phyloP scores from a whole-genome alignment of 2,329 filamentous ascomycete species.

The Cladosporium sp. region DNA sequence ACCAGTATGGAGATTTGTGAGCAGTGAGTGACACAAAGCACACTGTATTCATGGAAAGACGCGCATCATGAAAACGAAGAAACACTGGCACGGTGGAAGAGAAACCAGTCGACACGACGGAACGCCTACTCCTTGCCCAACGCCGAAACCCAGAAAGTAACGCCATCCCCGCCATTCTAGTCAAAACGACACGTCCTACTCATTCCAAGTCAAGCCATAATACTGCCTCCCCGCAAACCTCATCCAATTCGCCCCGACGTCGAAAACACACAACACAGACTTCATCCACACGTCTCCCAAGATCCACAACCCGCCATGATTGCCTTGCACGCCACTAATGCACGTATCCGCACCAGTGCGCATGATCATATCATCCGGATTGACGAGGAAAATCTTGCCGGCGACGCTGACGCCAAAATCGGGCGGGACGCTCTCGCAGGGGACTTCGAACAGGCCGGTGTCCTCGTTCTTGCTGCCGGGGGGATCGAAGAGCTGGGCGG shows the following conservation, averaged over 20 bases:
- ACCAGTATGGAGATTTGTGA: too few relatives aligned
- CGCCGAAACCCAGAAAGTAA: too few relatives aligned
- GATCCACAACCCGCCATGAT: slow-evolving; percentile 33
- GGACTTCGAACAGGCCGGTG: slow-evolving; percentile 25
- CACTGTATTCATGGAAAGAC: too few relatives aligned
- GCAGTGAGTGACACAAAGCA: too few relatives aligned
- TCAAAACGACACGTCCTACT: background rate
- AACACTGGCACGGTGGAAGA: too few relatives aligned
- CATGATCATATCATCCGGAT: slow-evolving; percentile 29
- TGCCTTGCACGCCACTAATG: slow-evolving; percentile 31
- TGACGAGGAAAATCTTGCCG: slow-evolving; percentile 32
- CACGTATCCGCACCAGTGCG: slow-evolving; percentile 22
- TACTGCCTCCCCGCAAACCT: slow-evolving; percentile 39
- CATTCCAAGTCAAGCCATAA: slow-evolving; percentile 14
- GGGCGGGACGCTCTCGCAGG: slow-evolving; percentile 40
- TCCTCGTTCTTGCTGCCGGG: slow-evolving; percentile 28
- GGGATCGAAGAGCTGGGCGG: slow-evolving; percentile 42
- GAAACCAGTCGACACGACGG: too few relatives aligned
- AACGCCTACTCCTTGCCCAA: too few relatives aligned
- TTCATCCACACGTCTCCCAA: slow-evolving; percentile 48
- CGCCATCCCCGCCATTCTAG: too few relatives aligned
- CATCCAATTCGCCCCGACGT: slow-evolving; percentile 46
- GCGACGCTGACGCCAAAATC: slow-evolving; percentile 39
- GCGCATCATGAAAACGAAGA: too few relatives aligned
- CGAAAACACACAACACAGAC: slow-evolving; percentile 49